Conservation (phyloP, 75 land plant species). For the Picea glauca region DNA sequence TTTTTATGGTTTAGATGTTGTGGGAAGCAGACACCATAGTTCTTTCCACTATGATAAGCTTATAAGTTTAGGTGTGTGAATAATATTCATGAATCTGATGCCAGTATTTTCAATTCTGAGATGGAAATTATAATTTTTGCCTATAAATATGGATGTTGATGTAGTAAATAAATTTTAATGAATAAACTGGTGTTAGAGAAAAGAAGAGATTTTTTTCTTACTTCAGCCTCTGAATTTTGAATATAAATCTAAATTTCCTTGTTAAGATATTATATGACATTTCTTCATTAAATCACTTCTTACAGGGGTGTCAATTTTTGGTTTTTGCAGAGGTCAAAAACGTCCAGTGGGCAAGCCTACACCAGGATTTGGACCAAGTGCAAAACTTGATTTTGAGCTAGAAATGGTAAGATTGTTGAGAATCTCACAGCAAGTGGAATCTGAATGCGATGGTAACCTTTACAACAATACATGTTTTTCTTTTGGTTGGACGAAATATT, state of each 20-base stretch:
- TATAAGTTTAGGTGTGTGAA: too few species aligned
- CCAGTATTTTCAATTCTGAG: background rate
- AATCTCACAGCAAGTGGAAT: background rate
- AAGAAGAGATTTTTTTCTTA: background rate
- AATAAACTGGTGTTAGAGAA: background rate
- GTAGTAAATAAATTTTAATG: background rate
- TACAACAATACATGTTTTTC: background rate
- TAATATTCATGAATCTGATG: background rate
- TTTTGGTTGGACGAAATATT: background rate
- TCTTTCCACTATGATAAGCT: too few species aligned
- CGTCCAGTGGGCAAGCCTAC: constrained; percentile 54
- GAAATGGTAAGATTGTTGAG: constrained; percentile 74
- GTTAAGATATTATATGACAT: background rate
- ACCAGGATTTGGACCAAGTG: constrained; percentile 83
- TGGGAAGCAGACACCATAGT: too few species aligned
- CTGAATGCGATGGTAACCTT: background rate
- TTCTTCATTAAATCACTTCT: background rate
- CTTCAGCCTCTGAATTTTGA: background rate
- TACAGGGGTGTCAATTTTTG: background rate
- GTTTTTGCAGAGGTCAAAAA: constrained; percentile 71
- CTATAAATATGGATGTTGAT: background rate
- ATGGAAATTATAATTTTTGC: background rate
- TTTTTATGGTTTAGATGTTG: too few species aligned
- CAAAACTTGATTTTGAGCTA: constrained; percentile 90
- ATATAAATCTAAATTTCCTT: background rate